Conservation (phyloP, 257 asterid genomes). For the Anisodus tanguticus region DNA sequence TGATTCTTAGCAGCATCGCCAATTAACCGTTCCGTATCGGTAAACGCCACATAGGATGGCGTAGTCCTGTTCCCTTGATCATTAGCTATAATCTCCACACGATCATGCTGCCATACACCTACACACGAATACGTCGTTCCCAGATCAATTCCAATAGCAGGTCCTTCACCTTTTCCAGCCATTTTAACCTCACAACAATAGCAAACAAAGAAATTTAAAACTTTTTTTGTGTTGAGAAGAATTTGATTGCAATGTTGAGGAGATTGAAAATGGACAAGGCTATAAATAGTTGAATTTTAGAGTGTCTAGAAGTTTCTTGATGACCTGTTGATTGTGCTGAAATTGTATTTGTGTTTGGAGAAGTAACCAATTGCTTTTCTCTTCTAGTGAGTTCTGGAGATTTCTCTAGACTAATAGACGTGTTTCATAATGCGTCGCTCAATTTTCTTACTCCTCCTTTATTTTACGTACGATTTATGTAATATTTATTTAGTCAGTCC, state of each 20-base stretch:
- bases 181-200: not conserved
- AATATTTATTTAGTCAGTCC: no score
- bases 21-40: conserved; percentile 48
- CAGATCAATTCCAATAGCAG: conserved; percentile 47
- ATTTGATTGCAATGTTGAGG: not conserved
- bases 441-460: not conserved
- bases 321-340: conserved; percentile 31
- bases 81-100: conserved; percentile 47
- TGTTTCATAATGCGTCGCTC: not conserved
- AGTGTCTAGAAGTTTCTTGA: conserved; percentile 37
- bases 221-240: no score
- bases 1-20: conserved; percentile 60
- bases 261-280: not conserved
- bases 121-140: conserved; percentile 50
- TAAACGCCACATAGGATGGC: conserved; percentile 52
- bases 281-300: not conserved
- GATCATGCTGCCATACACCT: conserved; percentile 48
- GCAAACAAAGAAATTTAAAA: no score
- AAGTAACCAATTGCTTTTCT: not conserved
- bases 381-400: not conserved
- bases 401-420: not conserved
- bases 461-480: no score
- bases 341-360: not conserved
- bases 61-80: conserved; percentile 52
- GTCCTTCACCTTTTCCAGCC: conserved; percentile 49